These are phyloP conservation scores for Salix arbutifolia DNA, from an alignment of 345 rosid genomes.

Conservation along the genomic window DNA sequence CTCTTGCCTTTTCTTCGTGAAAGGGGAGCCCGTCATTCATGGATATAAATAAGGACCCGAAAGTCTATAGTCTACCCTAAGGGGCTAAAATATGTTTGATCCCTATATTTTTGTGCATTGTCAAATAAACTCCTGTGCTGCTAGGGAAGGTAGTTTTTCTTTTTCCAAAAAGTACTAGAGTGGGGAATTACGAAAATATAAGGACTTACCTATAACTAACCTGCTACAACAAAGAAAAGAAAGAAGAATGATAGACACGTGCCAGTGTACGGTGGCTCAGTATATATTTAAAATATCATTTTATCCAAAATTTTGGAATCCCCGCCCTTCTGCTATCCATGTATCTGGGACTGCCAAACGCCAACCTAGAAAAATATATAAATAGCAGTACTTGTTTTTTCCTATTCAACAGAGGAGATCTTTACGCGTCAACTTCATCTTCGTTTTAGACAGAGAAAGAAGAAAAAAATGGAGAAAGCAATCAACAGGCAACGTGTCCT, in stretches of 20 bases:
- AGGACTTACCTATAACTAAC: no score
- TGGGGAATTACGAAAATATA: no score
- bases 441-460: neutral
- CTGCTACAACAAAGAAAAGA: no score
- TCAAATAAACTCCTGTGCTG: no score
- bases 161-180: no score
- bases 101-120: no score
- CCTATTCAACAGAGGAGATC: neutral
- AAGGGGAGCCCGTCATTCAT: neutral
- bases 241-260: no score
- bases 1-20: no score
- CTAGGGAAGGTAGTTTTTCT: no score
- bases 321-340: neutral
- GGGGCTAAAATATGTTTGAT: no score
- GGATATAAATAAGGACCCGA: neutral
- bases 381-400: neutral
- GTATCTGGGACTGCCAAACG: neutral
- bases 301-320: neutral
- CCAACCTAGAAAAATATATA: neutral
- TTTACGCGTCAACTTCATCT: neutral
- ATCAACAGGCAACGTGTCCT: constrained; percentile 78
- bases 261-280: no score
- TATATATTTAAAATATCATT: neutral
- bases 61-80: neutral
- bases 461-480: constrained; percentile 69